These are phyloP conservation scores for Herpetomonas tarakana DNA, from an alignment of 208 protist species.

Conservation along the genomic window DNA sequence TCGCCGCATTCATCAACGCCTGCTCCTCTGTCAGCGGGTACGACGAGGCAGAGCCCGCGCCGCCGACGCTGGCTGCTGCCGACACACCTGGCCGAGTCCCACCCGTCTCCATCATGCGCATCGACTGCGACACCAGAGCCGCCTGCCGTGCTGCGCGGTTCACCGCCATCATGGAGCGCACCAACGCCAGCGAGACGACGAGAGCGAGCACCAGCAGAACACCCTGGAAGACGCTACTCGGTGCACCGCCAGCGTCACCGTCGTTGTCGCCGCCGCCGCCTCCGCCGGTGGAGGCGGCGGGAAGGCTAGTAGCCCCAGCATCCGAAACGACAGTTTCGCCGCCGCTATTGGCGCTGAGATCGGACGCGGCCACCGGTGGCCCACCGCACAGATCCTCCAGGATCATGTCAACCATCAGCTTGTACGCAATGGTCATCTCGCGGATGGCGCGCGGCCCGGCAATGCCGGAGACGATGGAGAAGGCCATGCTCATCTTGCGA, in stretches of 20 bases:
- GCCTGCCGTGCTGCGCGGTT: slow-evolving; percentile 23
- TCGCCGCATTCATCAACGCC: slow-evolving; percentile 52
- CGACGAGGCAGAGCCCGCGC: slow-evolving; percentile 14
- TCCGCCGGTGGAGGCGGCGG: neutral
- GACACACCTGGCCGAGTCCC: no score
- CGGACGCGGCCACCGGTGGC: slow-evolving; percentile 11
- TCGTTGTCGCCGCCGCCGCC: slow-evolving; percentile 14
- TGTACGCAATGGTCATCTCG: slow-evolving; percentile 78
- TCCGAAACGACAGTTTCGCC: slow-evolving; percentile 9
- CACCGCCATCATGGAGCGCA: slow-evolving; percentile 46
- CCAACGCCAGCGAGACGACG: slow-evolving; percentile 51
- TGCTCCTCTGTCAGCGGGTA: slow-evolving; percentile 45
- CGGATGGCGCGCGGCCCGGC: slow-evolving; percentile 57
- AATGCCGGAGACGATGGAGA: slow-evolving; percentile 71
- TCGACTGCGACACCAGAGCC: slow-evolving; percentile 18
- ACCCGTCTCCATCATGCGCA: slow-evolving; percentile 1
- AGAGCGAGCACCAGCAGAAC: slow-evolving; percentile 55
- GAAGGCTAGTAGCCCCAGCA: neutral
- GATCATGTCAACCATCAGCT: slow-evolving; percentile 78
- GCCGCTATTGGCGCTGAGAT: neutral
- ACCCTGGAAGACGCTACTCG: slow-evolving; percentile 54
- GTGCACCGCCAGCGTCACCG: slow-evolving; percentile 12
- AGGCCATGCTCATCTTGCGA: slow-evolving; percentile 70
- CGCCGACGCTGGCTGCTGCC: neutral
- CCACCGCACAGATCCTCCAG: slow-evolving; percentile 51